Evolutionary conservation across 345 rosid genomes (phyloP), one percentile per base, ranked within the genome.

Genomic region (Pugionium dolabratum): DNA sequence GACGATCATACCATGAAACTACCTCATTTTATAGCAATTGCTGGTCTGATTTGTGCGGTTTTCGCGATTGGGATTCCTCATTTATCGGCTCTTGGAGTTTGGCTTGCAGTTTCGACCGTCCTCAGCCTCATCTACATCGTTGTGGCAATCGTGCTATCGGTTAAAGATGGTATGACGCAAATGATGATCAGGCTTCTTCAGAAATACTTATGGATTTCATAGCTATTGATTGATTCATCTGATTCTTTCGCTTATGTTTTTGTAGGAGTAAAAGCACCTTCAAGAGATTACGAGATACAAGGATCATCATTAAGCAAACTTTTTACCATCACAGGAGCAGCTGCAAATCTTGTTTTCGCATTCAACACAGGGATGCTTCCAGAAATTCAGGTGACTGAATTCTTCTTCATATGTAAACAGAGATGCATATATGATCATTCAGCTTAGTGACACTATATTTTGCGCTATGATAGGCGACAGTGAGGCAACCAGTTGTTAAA

Each of bases 291-390:
- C 74, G 78, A 66, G 80, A 76, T 88, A 29, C 75, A 76, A 4
- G 87, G 90, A 70, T 60, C 90, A 54, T 32, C 77, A 34, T 7
- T 57, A 0, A 59, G 59, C 80, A 81, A 75, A 79, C 72, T 88
- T n/a, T 88, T 88, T 61, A 75, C 86, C 29, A 81, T 81, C 45
- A 84, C 88, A 2, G 89, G 97, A 36, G 90, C 90, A 70, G 54
- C 81, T 6, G 98, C 97, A 28, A 93, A 64, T 79, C 87, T 93
- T 0, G 83, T 85, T 47, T 93, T 93, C 54, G 94, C 94, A 54
- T 90, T 79, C 67, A 93, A 93, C 67, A 93, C 98, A 1, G 98
- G 98, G 53, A 93, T 93, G 98, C 94, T 90, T 62, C 98, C 97
- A 43, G 97, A 90, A 76, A 93, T 93, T 52, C 80, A 79, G 78